These are phyloP conservation scores for Cordyceps javanica DNA, from an alignment of 2,329 filamentous ascomycete species.

Conservation along the genomic window DNA sequence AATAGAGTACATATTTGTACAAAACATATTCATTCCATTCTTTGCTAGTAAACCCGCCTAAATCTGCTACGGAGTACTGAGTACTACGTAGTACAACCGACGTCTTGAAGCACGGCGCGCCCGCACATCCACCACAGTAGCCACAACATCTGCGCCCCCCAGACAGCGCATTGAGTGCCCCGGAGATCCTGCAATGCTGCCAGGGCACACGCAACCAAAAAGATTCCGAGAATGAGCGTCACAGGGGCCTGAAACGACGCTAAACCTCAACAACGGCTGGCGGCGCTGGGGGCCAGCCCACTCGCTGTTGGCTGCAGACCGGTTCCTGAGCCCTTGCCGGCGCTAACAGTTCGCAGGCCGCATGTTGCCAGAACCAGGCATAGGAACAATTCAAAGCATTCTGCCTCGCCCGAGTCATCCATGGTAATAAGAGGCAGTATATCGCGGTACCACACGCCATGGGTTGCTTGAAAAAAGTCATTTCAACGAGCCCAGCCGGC, in stretches of 20 bases:
- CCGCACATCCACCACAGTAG: background rate
- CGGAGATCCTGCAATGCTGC: background rate
- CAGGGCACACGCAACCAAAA: background rate
- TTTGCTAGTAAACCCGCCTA: too few relatives aligned
- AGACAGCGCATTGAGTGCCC: background rate
- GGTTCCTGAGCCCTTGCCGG: constrained; percentile 8
- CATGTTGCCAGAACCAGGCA: background rate
- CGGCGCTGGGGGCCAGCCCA: background rate
- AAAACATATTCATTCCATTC: too few relatives aligned
- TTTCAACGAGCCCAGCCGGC: background rate
- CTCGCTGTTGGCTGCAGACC: background rate
- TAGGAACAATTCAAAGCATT: background rate
- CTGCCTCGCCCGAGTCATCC: background rate
- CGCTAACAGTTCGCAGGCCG: background rate
- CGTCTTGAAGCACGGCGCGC: too few relatives aligned
- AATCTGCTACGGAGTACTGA: too few relatives aligned
- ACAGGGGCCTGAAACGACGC: constrained; percentile 9
- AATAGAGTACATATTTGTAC: too few relatives aligned
- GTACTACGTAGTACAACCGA: too few relatives aligned
- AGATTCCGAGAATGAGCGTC: background rate
- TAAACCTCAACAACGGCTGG: constrained; percentile 2
- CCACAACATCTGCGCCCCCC: background rate
- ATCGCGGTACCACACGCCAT: background rate
- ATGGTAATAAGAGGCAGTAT: background rate
- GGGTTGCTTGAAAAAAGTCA: background rate